These are phyloP conservation scores for Aspergillus sclerotioniger DNA, from an alignment of 495 filamentous ascomycete species.

Conservation along the genomic window DNA sequence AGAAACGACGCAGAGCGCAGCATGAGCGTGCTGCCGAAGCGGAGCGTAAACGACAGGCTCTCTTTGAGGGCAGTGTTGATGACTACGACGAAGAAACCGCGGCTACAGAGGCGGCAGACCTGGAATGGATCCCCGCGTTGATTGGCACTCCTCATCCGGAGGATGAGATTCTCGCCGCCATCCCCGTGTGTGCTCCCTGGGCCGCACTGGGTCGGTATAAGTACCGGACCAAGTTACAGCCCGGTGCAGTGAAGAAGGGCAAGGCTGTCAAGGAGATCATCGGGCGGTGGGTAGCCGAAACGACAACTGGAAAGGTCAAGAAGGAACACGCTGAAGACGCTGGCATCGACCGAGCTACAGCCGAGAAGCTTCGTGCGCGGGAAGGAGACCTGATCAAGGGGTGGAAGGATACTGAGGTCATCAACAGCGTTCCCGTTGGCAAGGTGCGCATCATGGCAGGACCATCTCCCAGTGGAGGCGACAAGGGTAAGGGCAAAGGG, in stretches of 20 bases:
- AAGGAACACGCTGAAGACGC: slow-evolving; percentile 48
- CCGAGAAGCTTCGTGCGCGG: slow-evolving; percentile 73
- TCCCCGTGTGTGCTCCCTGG: slow-evolving; percentile 93
- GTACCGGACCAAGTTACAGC: slow-evolving; percentile 91
- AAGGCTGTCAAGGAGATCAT: slow-evolving; percentile 91
- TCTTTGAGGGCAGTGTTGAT: slow-evolving; percentile 55
- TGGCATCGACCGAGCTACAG: slow-evolving; percentile 59
- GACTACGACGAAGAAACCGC: slow-evolving; percentile 56
- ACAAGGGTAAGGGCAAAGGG: slow-evolving; percentile 48
- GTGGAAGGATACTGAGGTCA: slow-evolving; percentile 77
- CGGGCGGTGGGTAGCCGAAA: slow-evolving; percentile 63
- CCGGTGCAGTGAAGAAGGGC: slow-evolving; percentile 85
- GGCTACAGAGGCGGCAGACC: slow-evolving; percentile 43
- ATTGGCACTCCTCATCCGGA: slow-evolving; percentile 74
- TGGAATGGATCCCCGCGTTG: slow-evolving; percentile 67
- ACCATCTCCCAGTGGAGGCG: slow-evolving; percentile 42
- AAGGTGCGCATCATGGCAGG: slow-evolving; percentile 80
- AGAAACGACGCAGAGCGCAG: slow-evolving; percentile 70
- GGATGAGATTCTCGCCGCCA: slow-evolving; percentile 83
- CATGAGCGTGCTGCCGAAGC: slow-evolving; percentile 69
- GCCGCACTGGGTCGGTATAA: slow-evolving; percentile 72
- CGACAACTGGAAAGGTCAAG: slow-evolving; percentile 47
- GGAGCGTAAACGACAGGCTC: slow-evolving; percentile 55
- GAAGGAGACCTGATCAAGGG: slow-evolving; percentile 80
- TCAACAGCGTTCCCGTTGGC: slow-evolving; percentile 78